Conservation (phyloP, 352 stramenopile species). For the Aphanomyces astaci region DNA sequence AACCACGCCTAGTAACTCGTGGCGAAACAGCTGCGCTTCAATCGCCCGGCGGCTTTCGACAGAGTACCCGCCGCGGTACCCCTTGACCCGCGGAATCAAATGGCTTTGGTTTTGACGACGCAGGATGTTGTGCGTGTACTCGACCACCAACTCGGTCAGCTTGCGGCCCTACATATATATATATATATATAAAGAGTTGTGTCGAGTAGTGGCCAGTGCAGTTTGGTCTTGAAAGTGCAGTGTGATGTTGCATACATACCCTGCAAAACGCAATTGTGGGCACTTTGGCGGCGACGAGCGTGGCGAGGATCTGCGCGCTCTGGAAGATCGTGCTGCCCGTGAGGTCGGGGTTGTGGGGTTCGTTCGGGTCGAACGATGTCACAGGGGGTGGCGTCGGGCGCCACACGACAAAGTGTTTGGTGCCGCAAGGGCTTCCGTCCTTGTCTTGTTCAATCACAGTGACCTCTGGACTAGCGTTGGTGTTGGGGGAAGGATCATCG, state of each 20-base stretch:
- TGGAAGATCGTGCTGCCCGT: slow-evolving; percentile 80
- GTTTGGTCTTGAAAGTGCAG: too few relatives aligned
- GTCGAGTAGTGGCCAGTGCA: too few relatives aligned
- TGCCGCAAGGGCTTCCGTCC: slow-evolving; percentile 81
- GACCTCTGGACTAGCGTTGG: slow-evolving; percentile 31
- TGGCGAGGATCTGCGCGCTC: slow-evolving; percentile 86
- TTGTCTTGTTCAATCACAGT: slow-evolving; percentile 69
- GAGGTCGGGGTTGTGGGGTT: slow-evolving; percentile 29
- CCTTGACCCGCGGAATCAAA: slow-evolving; percentile 73
- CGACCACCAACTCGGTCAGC: slow-evolving; percentile 88
- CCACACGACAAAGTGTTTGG: slow-evolving; percentile 94
- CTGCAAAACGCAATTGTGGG: slow-evolving; percentile 95
- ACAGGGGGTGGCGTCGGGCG: slow-evolving; percentile 62
- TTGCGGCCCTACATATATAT: slow-evolving; percentile 56
- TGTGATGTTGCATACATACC: slow-evolving; percentile 24
- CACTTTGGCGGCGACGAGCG: slow-evolving; percentile 82
- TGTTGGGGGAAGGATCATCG: too few relatives aligned
- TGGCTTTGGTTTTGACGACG: slow-evolving; percentile 35
- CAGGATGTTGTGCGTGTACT: slow-evolving; percentile 71
- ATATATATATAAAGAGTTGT: not conserved
- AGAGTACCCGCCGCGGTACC: slow-evolving; percentile 95
- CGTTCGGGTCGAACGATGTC: not conserved
- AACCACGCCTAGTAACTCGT: slow-evolving; percentile 92
- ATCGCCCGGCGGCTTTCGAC: slow-evolving; percentile 87
- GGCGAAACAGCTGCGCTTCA: slow-evolving; percentile 91